phyloP scores from a whole-genome alignment of 495 filamentous ascomycete species.

The Acidomyces sp. region DNA sequence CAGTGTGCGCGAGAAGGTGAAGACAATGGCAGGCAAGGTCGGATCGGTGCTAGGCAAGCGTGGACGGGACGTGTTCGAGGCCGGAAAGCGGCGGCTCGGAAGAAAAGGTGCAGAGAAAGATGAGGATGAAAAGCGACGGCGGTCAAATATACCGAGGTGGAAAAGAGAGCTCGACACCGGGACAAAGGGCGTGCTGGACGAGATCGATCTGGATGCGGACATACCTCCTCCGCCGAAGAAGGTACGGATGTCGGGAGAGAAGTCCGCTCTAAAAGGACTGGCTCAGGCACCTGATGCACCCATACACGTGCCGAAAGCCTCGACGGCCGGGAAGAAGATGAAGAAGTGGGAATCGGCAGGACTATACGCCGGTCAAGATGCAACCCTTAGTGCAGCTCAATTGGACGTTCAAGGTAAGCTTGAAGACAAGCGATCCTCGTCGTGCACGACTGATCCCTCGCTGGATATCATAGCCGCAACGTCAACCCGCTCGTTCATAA shows the following conservation, averaged over 20 bases:
- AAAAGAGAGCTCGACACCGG: conserved; percentile 20
- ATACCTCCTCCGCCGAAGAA: conserved; percentile 27
- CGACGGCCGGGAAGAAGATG: conserved; percentile 11
- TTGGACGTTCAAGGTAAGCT: conserved; percentile 42
- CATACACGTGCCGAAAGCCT: conserved; percentile 13
- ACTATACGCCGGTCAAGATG: conserved; percentile 78
- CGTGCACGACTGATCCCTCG: conserved; percentile 21
- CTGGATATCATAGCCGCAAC: conserved; percentile 22
- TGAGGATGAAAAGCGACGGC: conserved; percentile 9
- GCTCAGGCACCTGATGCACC: conserved; percentile 23
- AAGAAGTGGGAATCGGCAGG: conserved; percentile 62
- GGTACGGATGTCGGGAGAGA: conserved; percentile 25
- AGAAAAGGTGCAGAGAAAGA: conserved; percentile 16
- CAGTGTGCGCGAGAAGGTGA: conserved; percentile 18
- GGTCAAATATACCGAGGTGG: conserved; percentile 8
- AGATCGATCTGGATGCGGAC: conserved; percentile 32
- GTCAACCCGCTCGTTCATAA: conserved; percentile 6
- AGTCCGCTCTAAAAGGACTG: conserved; percentile 30
- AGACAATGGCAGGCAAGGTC: conserved; percentile 20
- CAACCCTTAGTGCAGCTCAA: conserved; percentile 35
- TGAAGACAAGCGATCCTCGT: conserved; percentile 44
- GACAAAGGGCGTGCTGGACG: conserved; percentile 15
- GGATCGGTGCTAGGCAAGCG: conserved; percentile 42
- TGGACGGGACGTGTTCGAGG: conserved; percentile 33
- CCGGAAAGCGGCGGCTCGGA: conserved; percentile 30